Base-by-base conservation (phyloP, 176 grass and related monocot genomes). In the Rhynchospora breviuscula region DNA sequence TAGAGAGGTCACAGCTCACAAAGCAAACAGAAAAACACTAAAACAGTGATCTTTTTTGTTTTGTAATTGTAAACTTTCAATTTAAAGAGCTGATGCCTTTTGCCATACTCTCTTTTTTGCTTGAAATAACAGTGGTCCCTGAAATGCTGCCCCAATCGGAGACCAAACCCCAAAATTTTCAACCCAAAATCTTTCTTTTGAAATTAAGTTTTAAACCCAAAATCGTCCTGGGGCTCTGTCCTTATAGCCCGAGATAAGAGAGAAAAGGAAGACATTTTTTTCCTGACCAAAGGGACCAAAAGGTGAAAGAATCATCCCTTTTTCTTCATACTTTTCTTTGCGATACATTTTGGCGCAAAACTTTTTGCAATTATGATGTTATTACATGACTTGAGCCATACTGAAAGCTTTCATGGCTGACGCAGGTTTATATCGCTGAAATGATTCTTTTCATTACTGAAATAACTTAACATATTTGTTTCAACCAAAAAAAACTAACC, bases 121-220 rank as follows among this genome's bases (percentile, higher is more conserved):
- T 65, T 82, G 45, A 82, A 82, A 67, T 67, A 82, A 65, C 60
- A 49, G 80, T 82, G 80, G 80, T 68, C 80, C 80, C 80, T 82
- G 23, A 82, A 21, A 51, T 82, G 80, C 80, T 31, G 45, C 61
- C 46, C 15, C 44, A 67, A 82, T 48, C 53, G 60, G 80, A 82
- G 80, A 82, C 80, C 60, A 82, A 18, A 82, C 62, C 61, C 63
- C 63, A 82, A 68, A 82, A 46, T 68, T 82, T 82, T 82, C 80
- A 67, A 82, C 80, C 62, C 80, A 67, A 82, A 67, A 31, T 66
- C 73, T 77, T 47, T 26, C 26, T 78, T 71, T 78, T 78, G 31
- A 14, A 78, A 57, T 57, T 54, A 33, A 23, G 23, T 33, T 75
- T 82, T 61, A 82, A 82, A 61, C 80, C 80, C 51, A 82, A 82